Percentiles rank a stretch among this genome's conserved stretches.
phyloP scores from a whole-genome alignment of 768 basidiomycete species.

The Xerocomellus dryophilus region DNA sequence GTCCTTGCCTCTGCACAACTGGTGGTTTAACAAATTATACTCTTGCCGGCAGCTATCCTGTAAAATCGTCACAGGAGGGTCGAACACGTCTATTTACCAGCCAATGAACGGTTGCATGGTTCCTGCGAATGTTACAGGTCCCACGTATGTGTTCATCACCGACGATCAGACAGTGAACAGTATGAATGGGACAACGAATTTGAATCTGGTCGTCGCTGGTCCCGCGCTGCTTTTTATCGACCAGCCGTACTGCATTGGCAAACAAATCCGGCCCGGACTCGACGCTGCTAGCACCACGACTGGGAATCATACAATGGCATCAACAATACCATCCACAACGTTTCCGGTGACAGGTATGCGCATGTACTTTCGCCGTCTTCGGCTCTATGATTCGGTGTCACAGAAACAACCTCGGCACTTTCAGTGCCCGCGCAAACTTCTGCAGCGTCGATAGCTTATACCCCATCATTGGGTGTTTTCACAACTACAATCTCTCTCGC shows the following conservation, averaged over 20 bases:
- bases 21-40: slow-evolving; percentile 9
- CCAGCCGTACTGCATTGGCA: slow-evolving; percentile 47
- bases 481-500: slow-evolving; percentile 24
- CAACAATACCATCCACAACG: not conserved
- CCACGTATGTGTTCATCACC: slow-evolving; percentile 71
- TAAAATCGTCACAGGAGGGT: slow-evolving; percentile 72
- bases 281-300: slow-evolving; percentile 3
- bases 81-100: slow-evolving; percentile 51
- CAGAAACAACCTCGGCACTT: slow-evolving; percentile 18
- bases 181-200: slow-evolving; percentile 43
- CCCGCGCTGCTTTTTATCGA: slow-evolving; percentile 67
- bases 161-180: slow-evolving; percentile 52
- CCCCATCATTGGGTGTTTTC: not conserved
- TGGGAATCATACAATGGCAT: not conserved
- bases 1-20: slow-evolving; percentile 12
- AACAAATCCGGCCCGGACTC: slow-evolving; percentile 39
- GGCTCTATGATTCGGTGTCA: not conserved
- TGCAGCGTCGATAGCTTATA: slow-evolving; percentile 21
- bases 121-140: slow-evolving; percentile 66
- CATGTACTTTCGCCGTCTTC: not conserved
- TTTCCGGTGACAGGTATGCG: not conserved
- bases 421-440: slow-evolving; percentile 25
- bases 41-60: slow-evolving; percentile 53
- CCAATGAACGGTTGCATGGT: slow-evolving; percentile 61
- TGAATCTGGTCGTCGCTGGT: slow-evolving; percentile 54